Evolutionary conservation across 2,329 filamentous ascomycete species (phyloP), one percentile per base, ranked within the genome.

Genomic region (Venturia aucupariae): DNA sequence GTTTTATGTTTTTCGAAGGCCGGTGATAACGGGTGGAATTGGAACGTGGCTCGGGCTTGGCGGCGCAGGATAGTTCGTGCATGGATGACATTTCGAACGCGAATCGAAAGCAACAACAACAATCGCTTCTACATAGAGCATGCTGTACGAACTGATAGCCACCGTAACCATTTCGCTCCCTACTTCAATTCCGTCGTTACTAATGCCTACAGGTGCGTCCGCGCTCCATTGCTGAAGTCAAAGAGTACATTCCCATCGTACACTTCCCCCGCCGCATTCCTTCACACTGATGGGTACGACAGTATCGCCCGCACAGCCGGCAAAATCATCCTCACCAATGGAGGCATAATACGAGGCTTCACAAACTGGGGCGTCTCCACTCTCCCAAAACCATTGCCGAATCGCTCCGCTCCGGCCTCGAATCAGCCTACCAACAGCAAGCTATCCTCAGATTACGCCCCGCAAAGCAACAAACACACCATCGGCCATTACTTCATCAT

Each of bases 121-220:
- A 48, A 48, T 48, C 24, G 44, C 4, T 48, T n/a, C 44, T 11
- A 19, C 46, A 35, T 64, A 4, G n/a, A 69, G 41, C 69, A 97
- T 99, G 94, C 81, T 99, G 79, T 99, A 99, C 82, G 94, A 99
- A 81, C 82, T 97, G 73, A 94, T 99, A 77, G 94, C 90, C 76
- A 88, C 97, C 79, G 94, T 97, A 80, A 72, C 13, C n/a, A 60
- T 41, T 61, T 8, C 17, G 19, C n/a, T 27, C 30, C 41, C 8
- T 4, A 24, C n/a, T 30, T 42, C 54, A 39, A 3, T 38, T 17
- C 4, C 17, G 8, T 4, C 11, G 10, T 17, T 22, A 46, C 38
- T 32, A 27, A 61, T 30, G 22, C 39, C 44, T 57, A 30, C 74
- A 97, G 94, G 92, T 96, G 80, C 93, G 94, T 74, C 90, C 92